Base-by-base conservation (phyloP, 2,329 filamentous ascomycete species). In the Blastomyces silverae region DNA sequence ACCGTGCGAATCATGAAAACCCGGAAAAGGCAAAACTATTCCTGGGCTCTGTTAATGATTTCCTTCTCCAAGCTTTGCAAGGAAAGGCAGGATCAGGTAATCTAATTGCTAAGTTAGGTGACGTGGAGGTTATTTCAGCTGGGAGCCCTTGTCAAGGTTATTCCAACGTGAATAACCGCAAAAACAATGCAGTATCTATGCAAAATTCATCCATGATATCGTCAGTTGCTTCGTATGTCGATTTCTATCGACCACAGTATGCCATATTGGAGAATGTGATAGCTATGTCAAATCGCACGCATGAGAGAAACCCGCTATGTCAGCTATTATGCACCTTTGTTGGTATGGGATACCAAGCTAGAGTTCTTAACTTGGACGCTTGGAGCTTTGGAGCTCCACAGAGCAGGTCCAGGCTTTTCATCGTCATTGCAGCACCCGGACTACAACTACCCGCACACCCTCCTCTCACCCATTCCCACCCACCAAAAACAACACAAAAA, bases 61-160 rank as follows among this genome's bases (percentile, higher is more conserved):
- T 89, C 17, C 79, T 92, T 0, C 72, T 74, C 0, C 74, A 79
- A 22, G 85, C 84, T 0, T 78, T 92, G 0, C 64, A 75, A 2
- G 87, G 85, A 0, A 72, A 78, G 3, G 78, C 77, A n/a, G 66
- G 65, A 0, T 50, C n/a, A 2, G 20, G 25, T 25, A 66, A 70
- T 0, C 74, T 78, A 0, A 79, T 89, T 4, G 86, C 88, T 0
- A 70, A 69, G 0, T 79, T 88, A 0, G 89, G 87, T 0, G 79
- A 86, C 0, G 84, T 93, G 0, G 84, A 89, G 13, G 82, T 91
- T 39, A 84, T 93, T 10, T 84, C 84, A 1, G 90, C 84, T 0
- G 91, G 91, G 0, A 90, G 85, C 62, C 91, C 91, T 0, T 95
- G 91, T 68, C 89, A 88, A 20, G 90, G 89, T 0, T 94, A 91